A percentile compares a stretch with the other conserved stretches of the same genome.
Conservation (phyloP, 1,284 basidiomycete genomes). For the Cutaneotrichosporon cavernicola region DNA sequence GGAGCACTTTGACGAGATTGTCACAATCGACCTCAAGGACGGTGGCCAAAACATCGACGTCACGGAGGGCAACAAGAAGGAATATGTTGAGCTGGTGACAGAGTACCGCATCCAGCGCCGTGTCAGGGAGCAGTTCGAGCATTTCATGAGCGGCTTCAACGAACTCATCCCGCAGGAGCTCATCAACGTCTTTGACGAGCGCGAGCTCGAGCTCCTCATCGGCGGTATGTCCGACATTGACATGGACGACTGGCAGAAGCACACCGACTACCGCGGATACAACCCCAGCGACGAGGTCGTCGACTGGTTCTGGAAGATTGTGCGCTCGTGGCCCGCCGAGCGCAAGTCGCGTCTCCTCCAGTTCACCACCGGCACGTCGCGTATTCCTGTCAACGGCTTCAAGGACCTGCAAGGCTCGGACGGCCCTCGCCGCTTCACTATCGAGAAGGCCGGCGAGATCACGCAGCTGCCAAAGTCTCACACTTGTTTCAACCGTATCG, state of each 20-base stretch:
- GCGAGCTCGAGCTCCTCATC: conserved; percentile 92
- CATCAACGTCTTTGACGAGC: conserved; percentile 96
- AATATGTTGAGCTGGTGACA: conserved; percentile 92
- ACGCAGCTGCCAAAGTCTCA: conserved; percentile 79
- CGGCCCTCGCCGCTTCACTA: conserved; percentile 90
- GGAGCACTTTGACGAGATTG: conserved; percentile 95
- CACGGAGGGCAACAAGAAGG: conserved; percentile 97
- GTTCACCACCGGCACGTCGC: conserved; percentile 95
- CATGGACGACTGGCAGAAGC: conserved; percentile 63
- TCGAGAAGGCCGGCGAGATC: conserved; percentile 93
- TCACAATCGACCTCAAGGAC: conserved; percentile 88
- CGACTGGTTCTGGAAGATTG: conserved; percentile 99
- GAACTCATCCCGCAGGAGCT: conserved; percentile 94
- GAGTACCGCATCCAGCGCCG: conserved; percentile 91
- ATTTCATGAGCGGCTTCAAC: conserved; percentile 92
- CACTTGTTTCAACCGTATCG: conserved; percentile 85
- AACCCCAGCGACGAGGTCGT: conserved; percentile 77
- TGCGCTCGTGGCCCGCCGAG: conserved; percentile 92
- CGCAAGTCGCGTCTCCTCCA: conserved; percentile 91
- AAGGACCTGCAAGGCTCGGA: conserved; percentile 98
- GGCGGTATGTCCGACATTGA: conserved; percentile 99
- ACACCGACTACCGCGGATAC: conserved; percentile 63
- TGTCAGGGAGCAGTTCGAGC: conserved; percentile 91
- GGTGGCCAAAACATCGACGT: conserved; percentile 81
- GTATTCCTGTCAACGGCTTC: conserved; percentile 98